These are phyloP conservation scores for Colletotrichum karsti DNA, from an alignment of 2,329 filamentous ascomycete genomes.

Conservation along the genomic window DNA sequence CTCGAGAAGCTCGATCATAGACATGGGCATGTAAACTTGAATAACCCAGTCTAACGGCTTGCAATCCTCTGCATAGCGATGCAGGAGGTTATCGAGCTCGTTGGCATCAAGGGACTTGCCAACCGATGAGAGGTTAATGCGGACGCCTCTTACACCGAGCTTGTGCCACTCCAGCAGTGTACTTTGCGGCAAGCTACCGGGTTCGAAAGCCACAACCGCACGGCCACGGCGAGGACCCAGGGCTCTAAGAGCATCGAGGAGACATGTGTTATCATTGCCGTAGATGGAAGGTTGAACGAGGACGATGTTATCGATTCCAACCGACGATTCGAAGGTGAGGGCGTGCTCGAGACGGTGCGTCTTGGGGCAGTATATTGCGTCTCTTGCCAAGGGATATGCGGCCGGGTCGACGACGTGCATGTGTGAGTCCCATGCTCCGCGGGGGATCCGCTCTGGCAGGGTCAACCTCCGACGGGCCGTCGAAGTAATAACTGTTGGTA, in stretches of 20 bases:
- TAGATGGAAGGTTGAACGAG: conserved; percentile 71
- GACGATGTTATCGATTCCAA: conserved; percentile 64
- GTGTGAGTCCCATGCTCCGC: conserved; percentile 66
- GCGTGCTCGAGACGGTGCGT: conserved; percentile 60
- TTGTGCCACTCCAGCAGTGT: conserved; percentile 62
- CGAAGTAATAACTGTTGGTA: neutral
- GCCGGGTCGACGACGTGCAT: conserved; percentile 69
- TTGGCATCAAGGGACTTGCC: conserved; percentile 47
- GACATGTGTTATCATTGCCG: conserved; percentile 66
- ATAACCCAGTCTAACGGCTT: conserved; percentile 63
- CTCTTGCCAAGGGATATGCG: conserved; percentile 54
- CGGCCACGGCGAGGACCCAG: conserved; percentile 59
- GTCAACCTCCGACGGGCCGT: conserved; percentile 13
- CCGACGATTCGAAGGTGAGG: conserved; percentile 55
- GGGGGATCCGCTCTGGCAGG: conserved; percentile 41
- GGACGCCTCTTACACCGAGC: conserved; percentile 65
- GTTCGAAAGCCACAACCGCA: conserved; percentile 66
- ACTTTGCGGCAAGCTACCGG: conserved; percentile 37
- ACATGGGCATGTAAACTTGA: conserved; percentile 65
- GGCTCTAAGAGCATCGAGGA: conserved; percentile 60
- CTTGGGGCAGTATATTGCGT: conserved; percentile 60
- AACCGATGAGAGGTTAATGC: conserved; percentile 66
- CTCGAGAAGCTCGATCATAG: conserved; percentile 57
- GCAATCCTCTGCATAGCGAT: conserved; percentile 58
- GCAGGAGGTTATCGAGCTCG: conserved; percentile 51